Base-by-base conservation (phyloP, 306 rosid genomes). In the Dryas drummondii region DNA sequence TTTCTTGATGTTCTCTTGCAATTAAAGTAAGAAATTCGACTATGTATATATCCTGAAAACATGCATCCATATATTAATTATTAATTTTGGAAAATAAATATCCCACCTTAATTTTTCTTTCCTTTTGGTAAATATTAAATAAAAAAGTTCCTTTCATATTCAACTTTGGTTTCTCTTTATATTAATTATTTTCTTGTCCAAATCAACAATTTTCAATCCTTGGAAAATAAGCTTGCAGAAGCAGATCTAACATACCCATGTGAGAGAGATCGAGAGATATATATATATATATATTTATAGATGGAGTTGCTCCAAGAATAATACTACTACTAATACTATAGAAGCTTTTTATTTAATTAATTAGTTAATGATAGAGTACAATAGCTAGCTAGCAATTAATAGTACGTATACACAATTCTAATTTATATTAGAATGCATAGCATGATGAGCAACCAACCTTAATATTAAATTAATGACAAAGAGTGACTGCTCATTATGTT, bases 381-480 rank as follows among this genome's bases (percentile, higher is more conserved):
- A 40, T 49, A 19, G 62, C 55, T 63, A 41, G 49, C 68, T 44
- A 57, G 45, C 26, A 71, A 56, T 37, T 22, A 22, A 26, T 32
- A 32, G 37, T 32, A 32, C 37, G 37, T 32, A 54, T 55, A 42
- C 76, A 26, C 27, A 40, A 63, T 11, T 72, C 56, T 72, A 22
- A 72, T 44, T 22, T 57, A 58, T 75, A 67, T 22, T 57, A 58
- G 77, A 67, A 79, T 75, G 73, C 53, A 88, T 87, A 92, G 87
- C 96, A 94, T 87, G 86, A 80, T 83, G 97, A 86, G 91, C 90
- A 90, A 77, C 87, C 97, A 91, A 65, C 74, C 96, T 86, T 75
- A 50, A 42, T 44, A 7, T 12, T 45, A 0, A 26, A 75, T 32
- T 32, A 78, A 76, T 79, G 68, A 40, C 66, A 58, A 57, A 86